Percentiles rank a stretch among this genome's conserved stretches.
These are phyloP conservation scores for Leishmania major DNA, from an alignment of 208 protist species.

Conservation along the genomic window DNA sequence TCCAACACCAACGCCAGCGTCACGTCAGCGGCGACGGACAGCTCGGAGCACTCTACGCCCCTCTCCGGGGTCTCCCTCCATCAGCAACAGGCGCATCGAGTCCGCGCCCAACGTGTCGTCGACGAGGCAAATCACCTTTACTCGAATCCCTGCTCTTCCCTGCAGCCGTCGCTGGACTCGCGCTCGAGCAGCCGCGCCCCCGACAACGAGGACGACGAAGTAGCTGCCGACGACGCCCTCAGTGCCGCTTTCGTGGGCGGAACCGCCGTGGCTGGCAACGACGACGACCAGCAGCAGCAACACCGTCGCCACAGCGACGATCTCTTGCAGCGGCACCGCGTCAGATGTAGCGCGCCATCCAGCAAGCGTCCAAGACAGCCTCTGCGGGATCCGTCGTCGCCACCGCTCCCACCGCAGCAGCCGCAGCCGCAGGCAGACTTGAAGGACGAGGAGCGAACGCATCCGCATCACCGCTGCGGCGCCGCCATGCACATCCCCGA, in stretches of 20 bases:
- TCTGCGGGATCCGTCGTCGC: background rate
- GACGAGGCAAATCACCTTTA: slow-evolving; percentile 7
- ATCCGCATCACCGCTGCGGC: background rate
- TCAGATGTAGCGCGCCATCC: slow-evolving; percentile 7
- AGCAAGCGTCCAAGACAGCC: slow-evolving; percentile 18
- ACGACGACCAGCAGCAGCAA: background rate
- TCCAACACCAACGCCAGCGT: slow-evolving; percentile 18
- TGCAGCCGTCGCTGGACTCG: slow-evolving; percentile 19
- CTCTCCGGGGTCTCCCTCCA: slow-evolving; percentile 27
- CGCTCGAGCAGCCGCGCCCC: slow-evolving; percentile 19
- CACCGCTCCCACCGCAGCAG: background rate
- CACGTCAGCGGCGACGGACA: slow-evolving; percentile 19
- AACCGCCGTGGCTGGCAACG: background rate
- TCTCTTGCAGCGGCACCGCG: slow-evolving; percentile 1
- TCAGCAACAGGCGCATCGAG: slow-evolving; percentile 11
- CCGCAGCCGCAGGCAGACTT: background rate
- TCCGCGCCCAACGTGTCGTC: slow-evolving; percentile 10
- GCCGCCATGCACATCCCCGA: slow-evolving; percentile 28
- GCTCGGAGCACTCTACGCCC: slow-evolving; percentile 25
- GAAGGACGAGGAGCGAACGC: background rate
- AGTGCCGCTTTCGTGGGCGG: background rate
- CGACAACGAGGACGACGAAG: slow-evolving; percentile 17
- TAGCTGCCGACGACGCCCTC: background rate
- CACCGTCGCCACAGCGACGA: slow-evolving; percentile 14
- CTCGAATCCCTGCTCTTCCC: background rate